Percentiles rank a stretch among this genome's conserved stretches.
Evolutionary conservation across 225 moss, liverwort and hornwort species (phyloP).

Genomic region (Physcomitrellopsis africana): DNA sequence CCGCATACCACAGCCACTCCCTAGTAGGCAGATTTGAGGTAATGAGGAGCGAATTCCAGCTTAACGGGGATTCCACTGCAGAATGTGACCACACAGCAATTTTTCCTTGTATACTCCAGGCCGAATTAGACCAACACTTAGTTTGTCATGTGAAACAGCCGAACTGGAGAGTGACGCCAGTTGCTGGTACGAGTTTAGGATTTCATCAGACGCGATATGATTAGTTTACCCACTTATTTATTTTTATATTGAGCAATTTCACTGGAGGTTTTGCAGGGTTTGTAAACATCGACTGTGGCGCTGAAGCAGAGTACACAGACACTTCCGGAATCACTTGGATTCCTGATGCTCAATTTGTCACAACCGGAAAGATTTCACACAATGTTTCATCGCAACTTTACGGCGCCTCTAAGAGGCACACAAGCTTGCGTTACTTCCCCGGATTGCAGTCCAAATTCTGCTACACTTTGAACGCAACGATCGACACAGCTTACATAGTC

Average conservation of each 20-base stretch:
- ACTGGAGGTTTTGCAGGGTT: slow-evolving; percentile 24
- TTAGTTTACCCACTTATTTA: too few species aligned
- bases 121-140: background rate
- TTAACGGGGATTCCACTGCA: background rate
- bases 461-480: slow-evolving; percentile 31
- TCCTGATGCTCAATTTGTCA: slow-evolving; percentile 18
- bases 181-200: background rate
- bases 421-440: slow-evolving; percentile 40
- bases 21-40: too few species aligned
- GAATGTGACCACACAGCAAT: too few species aligned
- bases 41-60: too few species aligned
- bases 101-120: too few species aligned
- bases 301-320: slow-evolving; percentile 22
- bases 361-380: slow-evolving; percentile 10
- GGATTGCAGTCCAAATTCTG: slow-evolving; percentile 27
- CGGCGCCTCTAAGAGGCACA: background rate
- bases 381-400: background rate
- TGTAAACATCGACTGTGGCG: slow-evolving; percentile 40
- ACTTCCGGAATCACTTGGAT: slow-evolving; percentile 20
- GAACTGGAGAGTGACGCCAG: background rate
- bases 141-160: background rate
- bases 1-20: too few species aligned
- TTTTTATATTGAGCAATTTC: background rate
- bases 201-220: background rate
- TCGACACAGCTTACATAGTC: slow-evolving; percentile 30